These are phyloP conservation scores for Castanea sativa DNA, from an alignment of 306 rosid species.

Conservation along the genomic window DNA sequence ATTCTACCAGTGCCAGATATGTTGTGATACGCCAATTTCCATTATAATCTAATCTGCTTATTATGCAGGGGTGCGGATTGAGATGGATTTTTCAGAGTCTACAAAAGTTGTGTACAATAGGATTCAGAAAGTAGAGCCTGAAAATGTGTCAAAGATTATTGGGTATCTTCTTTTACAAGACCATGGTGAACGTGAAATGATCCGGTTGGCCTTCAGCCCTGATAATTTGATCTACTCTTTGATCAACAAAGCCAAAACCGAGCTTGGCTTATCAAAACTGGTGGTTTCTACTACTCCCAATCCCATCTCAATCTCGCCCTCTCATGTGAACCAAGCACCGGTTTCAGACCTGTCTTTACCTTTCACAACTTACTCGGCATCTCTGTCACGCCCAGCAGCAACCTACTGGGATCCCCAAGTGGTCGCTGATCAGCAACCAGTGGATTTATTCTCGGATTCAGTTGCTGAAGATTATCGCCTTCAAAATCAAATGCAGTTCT, in stretches of 20 bases:
- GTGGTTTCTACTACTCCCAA: background rate
- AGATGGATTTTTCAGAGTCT: slow-evolving; percentile 34
- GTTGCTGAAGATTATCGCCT: slow-evolving; percentile 22
- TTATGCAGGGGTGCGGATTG: slow-evolving; percentile 2
- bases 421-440: slow-evolving; percentile 25
- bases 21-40: background rate
- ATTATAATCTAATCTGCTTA: background rate
- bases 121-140: slow-evolving; percentile 40
- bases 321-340: slow-evolving; percentile 27
- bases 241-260: slow-evolving; percentile 39
- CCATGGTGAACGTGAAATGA: slow-evolving; percentile 39
- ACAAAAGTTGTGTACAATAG: slow-evolving; percentile 32
- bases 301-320: slow-evolving; percentile 25
- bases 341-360: slow-evolving; percentile 27
- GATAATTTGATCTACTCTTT: slow-evolving; percentile 32
- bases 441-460: slow-evolving; percentile 24
- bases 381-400: background rate
- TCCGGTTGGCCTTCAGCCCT: slow-evolving; percentile 45
- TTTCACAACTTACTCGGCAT: slow-evolving; percentile 20
- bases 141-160: slow-evolving; percentile 31
- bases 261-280: slow-evolving; percentile 30
- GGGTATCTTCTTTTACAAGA: slow-evolving; percentile 37
- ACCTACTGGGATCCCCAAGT: slow-evolving; percentile 33
- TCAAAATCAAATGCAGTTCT: slow-evolving; percentile 26
- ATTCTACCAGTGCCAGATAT: background rate